These are phyloP conservation scores for Mycena venus DNA, from an alignment of 768 basidiomycete species.

Conservation along the genomic window DNA sequence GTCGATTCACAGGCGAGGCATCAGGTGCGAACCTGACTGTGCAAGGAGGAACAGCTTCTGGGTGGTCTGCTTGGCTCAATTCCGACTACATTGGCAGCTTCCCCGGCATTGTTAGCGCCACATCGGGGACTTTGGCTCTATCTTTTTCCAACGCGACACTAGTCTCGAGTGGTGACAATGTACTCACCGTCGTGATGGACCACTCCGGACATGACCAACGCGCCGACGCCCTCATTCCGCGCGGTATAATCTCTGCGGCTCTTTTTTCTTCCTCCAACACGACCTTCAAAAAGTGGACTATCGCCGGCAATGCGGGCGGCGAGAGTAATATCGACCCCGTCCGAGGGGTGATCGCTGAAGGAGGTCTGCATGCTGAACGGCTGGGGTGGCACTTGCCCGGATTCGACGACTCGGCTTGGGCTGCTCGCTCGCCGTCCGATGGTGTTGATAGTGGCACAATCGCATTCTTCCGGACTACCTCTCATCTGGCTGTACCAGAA, in stretches of 20 bases:
- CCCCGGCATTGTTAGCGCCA: constrained; percentile 11
- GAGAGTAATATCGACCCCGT: constrained; percentile 52
- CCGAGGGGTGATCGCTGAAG: constrained; percentile 60
- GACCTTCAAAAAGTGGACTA: constrained; percentile 55
- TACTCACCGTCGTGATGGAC: constrained; percentile 39
- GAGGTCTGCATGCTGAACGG: constrained; percentile 59
- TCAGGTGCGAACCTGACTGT: constrained; percentile 26
- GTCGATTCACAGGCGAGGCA: constrained; percentile 40
- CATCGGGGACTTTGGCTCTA: constrained; percentile 20
- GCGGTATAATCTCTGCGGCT: constrained; percentile 45
- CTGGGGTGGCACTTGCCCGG: constrained; percentile 62
- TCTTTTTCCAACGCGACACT: constrained; percentile 13
- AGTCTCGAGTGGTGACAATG: constrained; percentile 9
- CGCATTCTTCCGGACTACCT: constrained; percentile 70
- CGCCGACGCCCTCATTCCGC: constrained; percentile 35
- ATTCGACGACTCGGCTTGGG: constrained; percentile 44
- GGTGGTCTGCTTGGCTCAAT: constrained; percentile 45
- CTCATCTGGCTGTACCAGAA: constrained; percentile 59
- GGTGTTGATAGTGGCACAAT: constrained; percentile 49
- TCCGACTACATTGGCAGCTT: constrained; percentile 41
- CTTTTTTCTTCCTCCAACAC: constrained; percentile 35
- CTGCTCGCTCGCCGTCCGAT: constrained; percentile 24
- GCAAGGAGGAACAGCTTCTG: constrained; percentile 45
- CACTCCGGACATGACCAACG: constrained; percentile 49
- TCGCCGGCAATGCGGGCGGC: constrained; percentile 63